phyloP scores from a whole-genome alignment of 768 basidiomycete genomes.

The Leucogyrophana mollusca region DNA sequence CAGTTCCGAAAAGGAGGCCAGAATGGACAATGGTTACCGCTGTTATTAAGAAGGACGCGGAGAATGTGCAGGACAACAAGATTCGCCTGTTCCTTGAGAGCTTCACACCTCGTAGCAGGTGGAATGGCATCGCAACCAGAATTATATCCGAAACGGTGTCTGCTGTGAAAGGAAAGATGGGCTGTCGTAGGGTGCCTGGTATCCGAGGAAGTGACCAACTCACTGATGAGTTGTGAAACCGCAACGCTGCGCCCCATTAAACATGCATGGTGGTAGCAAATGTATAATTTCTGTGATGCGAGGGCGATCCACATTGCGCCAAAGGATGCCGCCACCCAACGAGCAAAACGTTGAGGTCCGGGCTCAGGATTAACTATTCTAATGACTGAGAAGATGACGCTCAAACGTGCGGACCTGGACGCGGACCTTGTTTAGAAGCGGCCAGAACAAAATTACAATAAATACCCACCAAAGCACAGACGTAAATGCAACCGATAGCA shows the following conservation, averaged over 20 bases:
- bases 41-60: conserved; percentile 16
- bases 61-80: conserved; percentile 17
- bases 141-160: conserved; percentile 15
- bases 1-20: conserved; percentile 1
- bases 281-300: conserved; percentile 12
- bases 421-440: conserved; percentile 1
- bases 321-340: conserved; percentile 13
- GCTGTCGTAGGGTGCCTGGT: not conserved
- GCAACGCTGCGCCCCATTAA: not conserved
- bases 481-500: conserved; percentile 10
- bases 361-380: conserved; percentile 13
- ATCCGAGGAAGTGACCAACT: not conserved
- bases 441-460: not conserved
- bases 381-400: conserved; percentile 23
- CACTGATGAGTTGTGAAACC: conserved; percentile 21
- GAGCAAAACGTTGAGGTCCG: conserved; percentile 3
- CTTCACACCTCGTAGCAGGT: conserved; percentile 5
- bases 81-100: conserved; percentile 13
- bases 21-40: conserved; percentile 18
- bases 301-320: conserved; percentile 21
- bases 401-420: conserved; percentile 20
- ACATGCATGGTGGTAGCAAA: conserved; percentile 10
- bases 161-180: conserved; percentile 10
- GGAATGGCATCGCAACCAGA: conserved; percentile 18
- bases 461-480: conserved; percentile 19